These are phyloP conservation scores for Lignosus rhinocerotis DNA, from an alignment of 1,284 basidiomycete species.

Conservation along the genomic window DNA sequence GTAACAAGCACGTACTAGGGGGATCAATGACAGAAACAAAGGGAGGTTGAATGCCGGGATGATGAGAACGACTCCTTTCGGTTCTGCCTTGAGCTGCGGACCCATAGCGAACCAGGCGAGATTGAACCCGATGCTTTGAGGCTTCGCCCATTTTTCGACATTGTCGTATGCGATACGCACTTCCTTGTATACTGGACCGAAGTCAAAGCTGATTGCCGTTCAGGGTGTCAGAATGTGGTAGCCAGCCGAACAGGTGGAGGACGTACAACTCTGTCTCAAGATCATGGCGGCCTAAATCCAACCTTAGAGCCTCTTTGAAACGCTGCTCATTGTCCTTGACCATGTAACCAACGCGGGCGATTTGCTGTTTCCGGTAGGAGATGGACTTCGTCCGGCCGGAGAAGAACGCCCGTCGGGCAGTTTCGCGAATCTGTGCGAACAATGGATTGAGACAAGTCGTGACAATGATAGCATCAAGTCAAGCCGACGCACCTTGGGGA, in stretches of 20 bases:
- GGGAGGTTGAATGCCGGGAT: slow-evolving; percentile 66
- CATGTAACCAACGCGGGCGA: slow-evolving; percentile 65
- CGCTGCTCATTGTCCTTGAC: slow-evolving; percentile 62
- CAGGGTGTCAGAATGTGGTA: background rate
- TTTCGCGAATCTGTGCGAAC: slow-evolving; percentile 49
- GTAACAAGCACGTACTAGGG: slow-evolving; percentile 47
- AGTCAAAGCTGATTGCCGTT: slow-evolving; percentile 49
- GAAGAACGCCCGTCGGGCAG: slow-evolving; percentile 51
- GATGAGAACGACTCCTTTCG: slow-evolving; percentile 76
- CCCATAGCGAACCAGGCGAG: slow-evolving; percentile 45
- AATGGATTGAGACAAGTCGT: background rate
- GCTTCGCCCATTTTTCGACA: slow-evolving; percentile 76
- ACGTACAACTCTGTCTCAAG: slow-evolving; percentile 58
- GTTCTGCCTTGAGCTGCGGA: slow-evolving; percentile 71
- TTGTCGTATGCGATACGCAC: slow-evolving; percentile 64
- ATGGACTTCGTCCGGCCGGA: slow-evolving; percentile 61
- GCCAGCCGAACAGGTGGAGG: background rate
- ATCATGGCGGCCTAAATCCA: slow-evolving; percentile 58
- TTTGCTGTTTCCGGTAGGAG: slow-evolving; percentile 64
- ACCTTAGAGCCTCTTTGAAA: slow-evolving; percentile 53
- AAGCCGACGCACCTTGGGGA: background rate
- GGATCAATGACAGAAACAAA: slow-evolving; percentile 52
- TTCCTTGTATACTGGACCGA: slow-evolving; percentile 56
- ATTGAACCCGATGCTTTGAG: slow-evolving; percentile 60
- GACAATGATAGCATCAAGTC: background rate